Conservation (phyloP, 129 eudicot genomes). For the Escallonia rubra region DNA sequence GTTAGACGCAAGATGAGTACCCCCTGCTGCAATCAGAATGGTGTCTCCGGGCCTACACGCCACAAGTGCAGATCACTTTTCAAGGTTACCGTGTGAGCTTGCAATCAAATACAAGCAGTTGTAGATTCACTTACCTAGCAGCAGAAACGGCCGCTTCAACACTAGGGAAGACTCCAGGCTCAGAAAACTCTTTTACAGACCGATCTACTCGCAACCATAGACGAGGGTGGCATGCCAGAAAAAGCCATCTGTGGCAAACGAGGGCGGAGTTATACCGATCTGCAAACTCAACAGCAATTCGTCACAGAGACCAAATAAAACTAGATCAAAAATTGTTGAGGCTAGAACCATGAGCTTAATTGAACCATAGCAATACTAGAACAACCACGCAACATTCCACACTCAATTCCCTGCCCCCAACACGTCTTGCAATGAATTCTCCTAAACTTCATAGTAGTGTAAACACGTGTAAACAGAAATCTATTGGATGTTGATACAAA, state of each 20-base stretch:
- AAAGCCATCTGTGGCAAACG: slow-evolving; percentile 99
- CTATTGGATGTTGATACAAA: too few relatives aligned
- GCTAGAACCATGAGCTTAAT: not conserved
- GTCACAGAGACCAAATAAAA: slow-evolving; percentile 31
- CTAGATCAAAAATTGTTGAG: not conserved
- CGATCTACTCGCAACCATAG: slow-evolving; percentile 94
- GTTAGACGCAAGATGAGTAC: slow-evolving; percentile 70
- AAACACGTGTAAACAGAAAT: too few relatives aligned
- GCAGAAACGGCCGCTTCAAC: slow-evolving; percentile 87
- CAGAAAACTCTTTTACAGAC: slow-evolving; percentile 43
- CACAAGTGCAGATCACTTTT: slow-evolving; percentile 9
- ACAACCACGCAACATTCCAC: not conserved
- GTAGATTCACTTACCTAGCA: slow-evolving; percentile 58
- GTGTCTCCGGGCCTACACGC: slow-evolving; percentile 96
- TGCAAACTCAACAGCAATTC: slow-evolving; percentile 73
- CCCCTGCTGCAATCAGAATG: slow-evolving; percentile 88
- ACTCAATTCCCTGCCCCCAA: not conserved
- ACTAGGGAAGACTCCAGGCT: slow-evolving; percentile 74
- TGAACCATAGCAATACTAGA: not conserved
- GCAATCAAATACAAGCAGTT: slow-evolving; percentile 6
- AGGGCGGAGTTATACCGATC: slow-evolving; percentile 99
- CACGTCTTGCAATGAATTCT: too few relatives aligned
- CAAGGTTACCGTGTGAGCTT: not conserved
- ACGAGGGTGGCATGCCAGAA: slow-evolving; percentile 96
- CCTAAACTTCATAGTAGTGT: too few relatives aligned